These are phyloP conservation scores for Plasmodium gaboni DNA, from an alignment of 169 alveolate genomes.

Conservation along the genomic window DNA sequence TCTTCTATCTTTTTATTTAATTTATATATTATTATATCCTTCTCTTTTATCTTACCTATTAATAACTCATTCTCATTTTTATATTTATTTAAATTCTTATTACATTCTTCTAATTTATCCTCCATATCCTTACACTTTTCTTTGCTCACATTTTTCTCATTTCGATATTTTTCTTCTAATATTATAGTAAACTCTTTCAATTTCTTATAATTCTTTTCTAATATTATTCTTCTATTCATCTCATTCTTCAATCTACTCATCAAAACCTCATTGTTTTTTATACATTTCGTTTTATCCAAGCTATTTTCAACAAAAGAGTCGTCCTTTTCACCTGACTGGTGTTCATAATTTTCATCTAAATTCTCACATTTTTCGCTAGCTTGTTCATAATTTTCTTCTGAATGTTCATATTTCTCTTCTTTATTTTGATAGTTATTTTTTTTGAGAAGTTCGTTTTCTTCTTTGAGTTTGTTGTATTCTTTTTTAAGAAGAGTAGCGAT, in stretches of 20 bases:
- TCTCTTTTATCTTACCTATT: conserved; percentile 22
- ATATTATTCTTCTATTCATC: conserved; percentile 8
- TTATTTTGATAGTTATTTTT: background rate
- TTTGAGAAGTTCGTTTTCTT: conserved; percentile 48
- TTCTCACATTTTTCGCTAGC: background rate
- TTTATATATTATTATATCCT: conserved; percentile 15
- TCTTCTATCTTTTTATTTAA: conserved; percentile 51
- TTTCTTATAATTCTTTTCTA: conserved; percentile 61
- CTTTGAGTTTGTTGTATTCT: conserved; percentile 73
- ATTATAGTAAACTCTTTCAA: conserved; percentile 56
- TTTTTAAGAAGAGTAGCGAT: conserved; percentile 55
- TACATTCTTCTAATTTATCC: conserved; percentile 27
- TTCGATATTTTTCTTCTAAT: conserved; percentile 48
- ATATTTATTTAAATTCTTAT: conserved; percentile 9
- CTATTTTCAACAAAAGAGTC: too few relatives aligned
- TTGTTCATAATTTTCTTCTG: background rate
- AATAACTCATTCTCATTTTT: conserved; percentile 29
- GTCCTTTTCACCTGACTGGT: too few relatives aligned
- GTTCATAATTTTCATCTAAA: background rate
- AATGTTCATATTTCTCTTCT: background rate
- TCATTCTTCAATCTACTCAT: conserved; percentile 12
- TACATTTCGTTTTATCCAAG: background rate
- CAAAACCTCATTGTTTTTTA: background rate
- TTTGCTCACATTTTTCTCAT: conserved; percentile 20
- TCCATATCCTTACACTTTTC: conserved; percentile 25